These are phyloP conservation scores for Aspergillus pseudonomiae DNA, from an alignment of 2,329 filamentous ascomycete species.

Conservation along the genomic window DNA sequence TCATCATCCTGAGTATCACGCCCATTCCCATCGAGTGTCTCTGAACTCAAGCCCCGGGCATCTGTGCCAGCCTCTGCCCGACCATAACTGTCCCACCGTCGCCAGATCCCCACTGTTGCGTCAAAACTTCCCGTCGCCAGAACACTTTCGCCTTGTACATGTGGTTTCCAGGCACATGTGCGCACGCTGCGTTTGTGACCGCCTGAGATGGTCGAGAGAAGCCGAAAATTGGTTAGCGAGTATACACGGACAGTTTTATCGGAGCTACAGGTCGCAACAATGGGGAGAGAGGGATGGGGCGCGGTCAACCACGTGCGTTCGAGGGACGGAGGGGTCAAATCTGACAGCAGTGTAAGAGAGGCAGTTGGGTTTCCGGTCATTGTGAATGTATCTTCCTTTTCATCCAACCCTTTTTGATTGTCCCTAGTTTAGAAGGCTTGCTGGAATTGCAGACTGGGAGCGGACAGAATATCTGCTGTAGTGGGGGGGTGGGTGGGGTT, in stretches of 20 bases:
- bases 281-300: constrained; percentile 82
- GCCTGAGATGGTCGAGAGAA: constrained; percentile 78
- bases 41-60: constrained; percentile 23
- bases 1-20: constrained; percentile 47
- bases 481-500: constrained; percentile 2
- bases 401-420: not conserved
- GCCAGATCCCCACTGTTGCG: constrained; percentile 84
- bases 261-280: constrained; percentile 85
- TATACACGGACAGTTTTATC: constrained; percentile 88
- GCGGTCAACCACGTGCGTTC: constrained; percentile 80
- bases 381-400: not conserved
- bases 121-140: constrained; percentile 94
- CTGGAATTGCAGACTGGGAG: not conserved
- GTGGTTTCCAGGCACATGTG: constrained; percentile 83
- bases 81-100: constrained; percentile 59
- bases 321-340: constrained; percentile 55
- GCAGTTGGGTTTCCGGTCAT: constrained; percentile 8
- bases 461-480: not conserved
- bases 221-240: constrained; percentile 77
- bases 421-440: not conserved
- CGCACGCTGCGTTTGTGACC: constrained; percentile 92
- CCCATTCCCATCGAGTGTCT: constrained; percentile 31
- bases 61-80: constrained; percentile 27
- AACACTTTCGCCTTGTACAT: constrained; percentile 67
- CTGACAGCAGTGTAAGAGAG: constrained; percentile 50